A percentile compares a stretch with the other conserved stretches of the same genome.
phyloP scores from a whole-genome alignment of 2,329 filamentous ascomycete species.

The Fusarium duplospermum region DNA sequence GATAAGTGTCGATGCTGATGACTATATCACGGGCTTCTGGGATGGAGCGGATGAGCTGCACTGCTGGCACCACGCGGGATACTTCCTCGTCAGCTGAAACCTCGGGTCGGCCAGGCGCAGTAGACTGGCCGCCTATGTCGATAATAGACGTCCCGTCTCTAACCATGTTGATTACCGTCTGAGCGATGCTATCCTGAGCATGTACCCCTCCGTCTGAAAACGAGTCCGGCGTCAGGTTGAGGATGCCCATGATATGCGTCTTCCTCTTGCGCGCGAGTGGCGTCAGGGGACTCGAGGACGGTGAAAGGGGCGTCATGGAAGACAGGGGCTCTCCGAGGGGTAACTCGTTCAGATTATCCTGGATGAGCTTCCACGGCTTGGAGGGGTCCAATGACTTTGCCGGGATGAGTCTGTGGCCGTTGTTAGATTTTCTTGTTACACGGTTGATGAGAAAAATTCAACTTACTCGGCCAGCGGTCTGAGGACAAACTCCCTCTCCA shows the following conservation, averaged over 20 bases:
- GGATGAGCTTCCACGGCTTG: slow-evolving; percentile 70
- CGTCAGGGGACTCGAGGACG: slow-evolving; percentile 63
- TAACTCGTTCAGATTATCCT: slow-evolving; percentile 71
- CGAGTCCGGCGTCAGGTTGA: slow-evolving; percentile 95
- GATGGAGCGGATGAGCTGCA: slow-evolving; percentile 76
- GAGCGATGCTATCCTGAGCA: slow-evolving; percentile 63
- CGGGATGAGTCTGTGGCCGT: slow-evolving; percentile 63
- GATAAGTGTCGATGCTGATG: slow-evolving; percentile 94
- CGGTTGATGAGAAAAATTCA: neutral
- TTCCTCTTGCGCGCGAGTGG: slow-evolving; percentile 67
- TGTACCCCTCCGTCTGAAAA: slow-evolving; percentile 91
- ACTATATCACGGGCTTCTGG: slow-evolving; percentile 72
- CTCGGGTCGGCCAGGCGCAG: slow-evolving; percentile 78
- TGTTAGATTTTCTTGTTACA: slow-evolving; percentile 2
- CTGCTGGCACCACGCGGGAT: slow-evolving; percentile 80
- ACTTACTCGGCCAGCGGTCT: slow-evolving; percentile 83
- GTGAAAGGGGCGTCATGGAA: slow-evolving; percentile 67
- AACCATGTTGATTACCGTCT: slow-evolving; percentile 72
- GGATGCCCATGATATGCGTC: slow-evolving; percentile 91
- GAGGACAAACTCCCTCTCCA: slow-evolving; percentile 93
- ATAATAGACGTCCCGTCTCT: slow-evolving; percentile 81
- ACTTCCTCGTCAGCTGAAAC: slow-evolving; percentile 80
- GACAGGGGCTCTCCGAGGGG: slow-evolving; percentile 63
- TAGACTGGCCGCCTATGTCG: slow-evolving; percentile 94
- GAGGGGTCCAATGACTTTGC: slow-evolving; percentile 62